Evolutionary conservation across 768 basidiomycete genomes (phyloP).

Genomic region (Mrakia hoshinonis): DNA sequence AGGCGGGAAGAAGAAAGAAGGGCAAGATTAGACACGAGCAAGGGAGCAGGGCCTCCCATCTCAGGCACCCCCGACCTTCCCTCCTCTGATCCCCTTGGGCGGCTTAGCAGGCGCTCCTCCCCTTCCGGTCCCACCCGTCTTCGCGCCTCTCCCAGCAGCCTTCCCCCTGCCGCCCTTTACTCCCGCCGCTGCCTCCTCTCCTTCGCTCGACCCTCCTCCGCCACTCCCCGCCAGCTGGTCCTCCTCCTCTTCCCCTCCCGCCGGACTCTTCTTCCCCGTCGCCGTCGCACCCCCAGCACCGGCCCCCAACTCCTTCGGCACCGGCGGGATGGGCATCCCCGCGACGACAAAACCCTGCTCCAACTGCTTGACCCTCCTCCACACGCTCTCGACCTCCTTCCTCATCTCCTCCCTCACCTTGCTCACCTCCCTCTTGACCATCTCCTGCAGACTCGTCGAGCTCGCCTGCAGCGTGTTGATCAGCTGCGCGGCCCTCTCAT

Average conservation of each 20-base stretch:
- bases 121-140: not conserved
- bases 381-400: conserved; percentile 11
- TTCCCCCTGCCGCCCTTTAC: not conserved
- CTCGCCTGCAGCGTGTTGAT: conserved; percentile 27
- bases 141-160: not conserved
- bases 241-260: no score
- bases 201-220: no score
- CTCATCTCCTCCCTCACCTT: conserved; percentile 23
- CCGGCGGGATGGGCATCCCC: conserved; percentile 10
- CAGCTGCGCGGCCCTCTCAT: conserved; percentile 6
- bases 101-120: not conserved
- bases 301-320: not conserved
- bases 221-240: no score
- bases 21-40: not conserved
- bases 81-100: not conserved
- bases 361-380: conserved; percentile 1
- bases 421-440: conserved; percentile 26
- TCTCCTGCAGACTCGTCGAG: conserved; percentile 23
- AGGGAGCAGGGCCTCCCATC: not conserved
- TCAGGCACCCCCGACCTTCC: not conserved
- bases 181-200: no score
- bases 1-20: not conserved
- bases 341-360: conserved; percentile 2
- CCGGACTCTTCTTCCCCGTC: not conserved
- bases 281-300: not conserved